Conservation (phyloP, 176 grass and related monocot species). For the Oryza australiensis region DNA sequence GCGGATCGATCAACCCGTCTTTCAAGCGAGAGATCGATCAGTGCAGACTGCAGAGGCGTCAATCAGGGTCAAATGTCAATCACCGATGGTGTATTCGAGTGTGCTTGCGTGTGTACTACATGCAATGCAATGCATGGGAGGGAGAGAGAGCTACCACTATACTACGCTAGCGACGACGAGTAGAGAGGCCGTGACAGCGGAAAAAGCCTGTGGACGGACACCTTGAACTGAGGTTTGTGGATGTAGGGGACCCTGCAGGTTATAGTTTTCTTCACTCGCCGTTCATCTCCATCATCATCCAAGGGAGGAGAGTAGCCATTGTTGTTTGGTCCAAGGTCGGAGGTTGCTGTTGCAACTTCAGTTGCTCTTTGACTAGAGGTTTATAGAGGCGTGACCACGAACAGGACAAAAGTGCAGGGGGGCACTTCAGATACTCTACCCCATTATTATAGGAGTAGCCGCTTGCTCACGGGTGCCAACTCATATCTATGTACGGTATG, state of each 20-base stretch:
- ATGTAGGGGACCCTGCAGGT: background rate
- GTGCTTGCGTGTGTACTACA: slow-evolving; percentile 30
- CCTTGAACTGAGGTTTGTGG: background rate
- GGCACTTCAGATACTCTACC: background rate
- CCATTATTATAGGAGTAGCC: too few species aligned
- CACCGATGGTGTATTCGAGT: background rate
- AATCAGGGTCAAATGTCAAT: slow-evolving; percentile 31
- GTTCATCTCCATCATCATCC: background rate
- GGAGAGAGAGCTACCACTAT: background rate
- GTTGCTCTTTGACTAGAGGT: slow-evolving; percentile 4
- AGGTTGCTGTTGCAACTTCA: background rate
- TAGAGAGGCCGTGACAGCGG: too few species aligned
- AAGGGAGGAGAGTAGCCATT: background rate
- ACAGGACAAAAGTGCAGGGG: background rate
- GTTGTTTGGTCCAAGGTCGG: slow-evolving; percentile 29
- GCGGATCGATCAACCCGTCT: slow-evolving; percentile 1
- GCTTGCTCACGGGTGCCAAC: too few species aligned
- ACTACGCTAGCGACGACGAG: background rate
- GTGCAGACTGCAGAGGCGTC: background rate
- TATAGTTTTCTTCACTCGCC: background rate
- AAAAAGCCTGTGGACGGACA: background rate
- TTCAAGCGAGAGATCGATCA: background rate
- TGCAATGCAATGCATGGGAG: background rate
- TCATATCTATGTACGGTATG: too few species aligned
- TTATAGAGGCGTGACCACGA: background rate